phyloP scores from a whole-genome alignment of 352 stramenopile genomes.

The Globisporangium paddicum region DNA sequence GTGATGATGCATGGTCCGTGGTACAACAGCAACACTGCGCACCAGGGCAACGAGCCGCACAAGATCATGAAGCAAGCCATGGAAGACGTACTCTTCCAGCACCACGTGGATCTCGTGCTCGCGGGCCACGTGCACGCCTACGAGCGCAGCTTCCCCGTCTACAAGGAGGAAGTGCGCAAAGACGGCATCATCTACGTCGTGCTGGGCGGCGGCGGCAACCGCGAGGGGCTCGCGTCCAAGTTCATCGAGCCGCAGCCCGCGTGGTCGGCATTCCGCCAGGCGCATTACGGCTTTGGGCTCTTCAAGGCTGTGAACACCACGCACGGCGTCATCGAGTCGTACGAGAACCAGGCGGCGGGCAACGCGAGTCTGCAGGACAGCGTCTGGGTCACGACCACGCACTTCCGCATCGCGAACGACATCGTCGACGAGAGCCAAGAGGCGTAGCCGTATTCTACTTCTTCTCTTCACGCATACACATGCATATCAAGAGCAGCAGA shows the following conservation, averaged over 20 bases:
- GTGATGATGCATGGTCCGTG: slow-evolving; percentile 92
- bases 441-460: neutral
- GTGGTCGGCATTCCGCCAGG: slow-evolving; percentile 78
- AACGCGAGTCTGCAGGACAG: slow-evolving; percentile 41
- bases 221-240: slow-evolving; percentile 81
- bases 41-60: slow-evolving; percentile 81
- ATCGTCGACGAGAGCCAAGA: neutral
- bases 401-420: neutral
- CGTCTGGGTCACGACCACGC: slow-evolving; percentile 42
- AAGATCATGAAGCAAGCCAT: slow-evolving; percentile 80
- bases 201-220: slow-evolving; percentile 90
- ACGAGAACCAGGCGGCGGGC: slow-evolving; percentile 46
- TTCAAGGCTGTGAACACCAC: slow-evolving; percentile 61
- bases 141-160: slow-evolving; percentile 83
- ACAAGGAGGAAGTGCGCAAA: slow-evolving; percentile 54
- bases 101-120: slow-evolving; percentile 90
- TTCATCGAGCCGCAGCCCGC: slow-evolving; percentile 67
- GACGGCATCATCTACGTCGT: slow-evolving; percentile 90
- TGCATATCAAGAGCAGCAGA: neutral
- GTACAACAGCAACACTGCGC: slow-evolving; percentile 92
- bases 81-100: slow-evolving; percentile 87
- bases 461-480: neutral
- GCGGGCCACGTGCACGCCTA: slow-evolving; percentile 94
- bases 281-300: slow-evolving; percentile 74
- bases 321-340: slow-evolving; percentile 69